Conservation (phyloP, 1,284 basidiomycete species). For the Cutaneotrichosporon sp. region DNA sequence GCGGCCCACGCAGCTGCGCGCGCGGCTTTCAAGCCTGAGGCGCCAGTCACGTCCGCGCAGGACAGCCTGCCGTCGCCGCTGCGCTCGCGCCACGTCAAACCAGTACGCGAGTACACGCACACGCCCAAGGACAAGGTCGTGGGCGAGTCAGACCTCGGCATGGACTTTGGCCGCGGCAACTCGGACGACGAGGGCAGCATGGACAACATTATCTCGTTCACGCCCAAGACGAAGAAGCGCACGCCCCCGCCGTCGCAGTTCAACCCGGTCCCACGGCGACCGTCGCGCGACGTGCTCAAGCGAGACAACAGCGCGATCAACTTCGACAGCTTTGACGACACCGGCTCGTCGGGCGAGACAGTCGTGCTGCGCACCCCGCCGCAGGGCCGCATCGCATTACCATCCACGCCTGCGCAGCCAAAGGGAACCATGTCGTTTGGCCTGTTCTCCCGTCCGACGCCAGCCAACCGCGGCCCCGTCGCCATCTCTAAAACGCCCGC, state of each 20-base stretch:
- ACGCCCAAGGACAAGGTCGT: slow-evolving; percentile 32
- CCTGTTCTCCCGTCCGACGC: slow-evolving; percentile 32
- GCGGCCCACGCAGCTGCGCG: slow-evolving; percentile 28
- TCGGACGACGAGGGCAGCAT: slow-evolving; percentile 30
- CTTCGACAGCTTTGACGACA: slow-evolving; percentile 47
- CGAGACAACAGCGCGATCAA: slow-evolving; percentile 39
- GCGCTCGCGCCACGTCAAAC: slow-evolving; percentile 46
- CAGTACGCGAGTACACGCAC: slow-evolving; percentile 41
- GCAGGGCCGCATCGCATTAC: slow-evolving; percentile 26
- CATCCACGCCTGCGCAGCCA: slow-evolving; percentile 17
- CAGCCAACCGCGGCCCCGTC: background rate
- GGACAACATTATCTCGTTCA: slow-evolving; percentile 56
- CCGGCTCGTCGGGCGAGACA: slow-evolving; percentile 41
- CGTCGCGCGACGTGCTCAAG: slow-evolving; percentile 43
- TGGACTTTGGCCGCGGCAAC: slow-evolving; percentile 24
- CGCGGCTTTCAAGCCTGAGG: slow-evolving; percentile 22
- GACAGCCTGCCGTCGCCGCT: slow-evolving; percentile 20
- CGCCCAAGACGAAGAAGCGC: slow-evolving; percentile 54
- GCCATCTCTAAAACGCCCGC: slow-evolving; percentile 8
- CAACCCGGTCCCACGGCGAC: slow-evolving; percentile 41
- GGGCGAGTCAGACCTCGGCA: slow-evolving; percentile 50
- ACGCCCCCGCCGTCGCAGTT: slow-evolving; percentile 52
- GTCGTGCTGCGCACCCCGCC: slow-evolving; percentile 13
- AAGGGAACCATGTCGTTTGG: slow-evolving; percentile 44
- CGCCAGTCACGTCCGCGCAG: slow-evolving; percentile 7